Evolutionary conservation across 495 filamentous ascomycete species (phyloP), one percentile per base, ranked within the genome.

Genomic region (Aspergillus ellipticus): DNA sequence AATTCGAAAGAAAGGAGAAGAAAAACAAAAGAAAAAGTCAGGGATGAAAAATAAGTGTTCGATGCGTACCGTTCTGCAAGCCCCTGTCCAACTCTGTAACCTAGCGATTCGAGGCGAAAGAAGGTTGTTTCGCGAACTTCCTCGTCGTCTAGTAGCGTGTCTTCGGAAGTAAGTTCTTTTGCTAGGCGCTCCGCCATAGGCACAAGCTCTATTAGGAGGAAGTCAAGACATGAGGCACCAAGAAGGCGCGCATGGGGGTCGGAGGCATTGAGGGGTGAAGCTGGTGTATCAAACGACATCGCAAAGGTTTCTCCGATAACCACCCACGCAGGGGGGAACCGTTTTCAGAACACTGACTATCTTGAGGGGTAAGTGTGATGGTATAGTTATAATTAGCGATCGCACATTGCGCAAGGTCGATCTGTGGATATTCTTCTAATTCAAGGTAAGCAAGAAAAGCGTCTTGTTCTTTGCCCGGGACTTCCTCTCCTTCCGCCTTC

Each of bases 131-230:
- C 94, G 46, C 86, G 75, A 59, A 88, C 75, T 65, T 90, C 87
- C 26, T 94, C 90, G 42, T 90, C 86, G 62, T 95, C 90, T 19
- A 83, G 58, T 52, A 56, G 51, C 39, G 64, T 66, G 16, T 72
- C 69, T 6, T 70, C 60, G 7, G 66, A 51, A 10, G 64, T 51
- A 15, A 80, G 65, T 16, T 79, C 69, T 42, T 64, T 68, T 3
- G 76, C 70, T 17, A 97, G 70, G 51, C 94, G 83, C 69, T 94
- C 90, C 3, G 95, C 89, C 82, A 96, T 87, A 42, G 94, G 94
- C 22, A 98, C 94, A 49, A 98, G 80, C 74, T 98, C 94, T 63
- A 98, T 97, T 57, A 98, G 81, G 13, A 98, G 84, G 57, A 98
- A 85, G 66, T 98, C 94, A 53, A 97, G 82, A 58, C 87, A 89